phyloP scores from a whole-genome alignment of 345 rosid species.

The Ricinus communis region DNA sequence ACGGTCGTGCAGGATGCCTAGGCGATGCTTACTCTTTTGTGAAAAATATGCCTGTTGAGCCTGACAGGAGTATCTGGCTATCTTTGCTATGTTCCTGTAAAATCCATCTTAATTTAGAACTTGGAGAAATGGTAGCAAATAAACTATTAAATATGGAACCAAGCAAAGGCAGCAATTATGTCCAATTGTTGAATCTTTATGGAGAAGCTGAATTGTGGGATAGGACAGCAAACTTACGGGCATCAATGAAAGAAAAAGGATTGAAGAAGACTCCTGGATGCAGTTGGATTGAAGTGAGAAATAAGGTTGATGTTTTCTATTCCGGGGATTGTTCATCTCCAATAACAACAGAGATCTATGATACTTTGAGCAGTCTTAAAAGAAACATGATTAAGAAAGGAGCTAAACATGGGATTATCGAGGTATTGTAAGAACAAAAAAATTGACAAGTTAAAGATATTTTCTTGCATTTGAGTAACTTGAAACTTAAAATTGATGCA shows the following conservation, averaged over 20 bases:
- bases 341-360: slow-evolving; percentile 43
- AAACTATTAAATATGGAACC: slow-evolving; percentile 57
- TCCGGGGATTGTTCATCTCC: slow-evolving; percentile 56
- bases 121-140: slow-evolving; percentile 64
- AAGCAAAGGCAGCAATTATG: slow-evolving; percentile 53
- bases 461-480: not conserved
- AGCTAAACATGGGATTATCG: slow-evolving; percentile 19
- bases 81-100: slow-evolving; percentile 64
- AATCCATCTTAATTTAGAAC: slow-evolving; percentile 52
- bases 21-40: slow-evolving; percentile 61
- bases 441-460: not conserved
- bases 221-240: slow-evolving; percentile 48
- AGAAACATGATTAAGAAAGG: slow-evolving; percentile 39
- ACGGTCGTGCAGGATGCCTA: slow-evolving; percentile 67
- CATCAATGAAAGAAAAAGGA: slow-evolving; percentile 60
- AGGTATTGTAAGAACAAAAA: slow-evolving; percentile 14
- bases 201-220: slow-evolving; percentile 65
- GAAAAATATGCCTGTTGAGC: slow-evolving; percentile 47
- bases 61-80: slow-evolving; percentile 70
- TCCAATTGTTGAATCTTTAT: slow-evolving; percentile 64
- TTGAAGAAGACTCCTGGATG: slow-evolving; percentile 76
- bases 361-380: slow-evolving; percentile 38
- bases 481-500: not conserved
- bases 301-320: slow-evolving; percentile 48
- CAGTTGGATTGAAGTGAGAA: slow-evolving; percentile 69